Base-by-base conservation (phyloP, 2,329 filamentous ascomycete species). In the Hypoxylon sp. region DNA sequence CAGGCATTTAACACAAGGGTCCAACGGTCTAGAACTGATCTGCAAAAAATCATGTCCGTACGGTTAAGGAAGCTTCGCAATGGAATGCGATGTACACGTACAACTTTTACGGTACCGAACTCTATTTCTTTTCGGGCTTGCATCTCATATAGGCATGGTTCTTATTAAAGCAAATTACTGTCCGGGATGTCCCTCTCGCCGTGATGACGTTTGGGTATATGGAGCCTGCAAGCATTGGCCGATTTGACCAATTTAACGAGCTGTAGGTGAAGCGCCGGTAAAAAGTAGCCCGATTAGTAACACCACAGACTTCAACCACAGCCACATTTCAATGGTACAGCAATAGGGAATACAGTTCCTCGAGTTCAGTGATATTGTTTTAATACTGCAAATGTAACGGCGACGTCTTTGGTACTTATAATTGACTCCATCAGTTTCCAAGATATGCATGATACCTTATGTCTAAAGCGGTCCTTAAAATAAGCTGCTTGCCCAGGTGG, bases 21-120 rank as follows among this genome's bases (percentile, higher is more conserved):
- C 32, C 10, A 11, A 30, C 55, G 56, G 62, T 68, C 65, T 66
- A 68, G 63, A 68, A 48, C 39, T 41, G 65, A 68, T 68, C 63
- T 50, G 48, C 63, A 55, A 51, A 66, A 64, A 44, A 66, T 64
- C 59, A 62, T 64, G 56, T 66, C 57, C 59, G 56, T 59, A 57
- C 19, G 49, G 55, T 55, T 56, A 64, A 64, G 30, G 58, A 52
- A 62, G 39, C 44, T 44, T 43, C 19, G 46, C 15, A 20, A 51
- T 50, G 41, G 51, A 39, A 56, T 32, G 28, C 39, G 11, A 46
- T 15, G 47, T 39, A 17, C 48, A 46, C 39, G 26, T 24, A 52
- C 53, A 47, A 13, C 7, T 24, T 24, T 22, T 43, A 43, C 43
- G 19, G 43, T 46, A 22, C 43, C 43, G 17, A 13, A 53, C 17